Evolutionary conservation across 2,329 filamentous ascomycete genomes (phyloP).

Genomic region (Tetracladium maxilliforme): DNA sequence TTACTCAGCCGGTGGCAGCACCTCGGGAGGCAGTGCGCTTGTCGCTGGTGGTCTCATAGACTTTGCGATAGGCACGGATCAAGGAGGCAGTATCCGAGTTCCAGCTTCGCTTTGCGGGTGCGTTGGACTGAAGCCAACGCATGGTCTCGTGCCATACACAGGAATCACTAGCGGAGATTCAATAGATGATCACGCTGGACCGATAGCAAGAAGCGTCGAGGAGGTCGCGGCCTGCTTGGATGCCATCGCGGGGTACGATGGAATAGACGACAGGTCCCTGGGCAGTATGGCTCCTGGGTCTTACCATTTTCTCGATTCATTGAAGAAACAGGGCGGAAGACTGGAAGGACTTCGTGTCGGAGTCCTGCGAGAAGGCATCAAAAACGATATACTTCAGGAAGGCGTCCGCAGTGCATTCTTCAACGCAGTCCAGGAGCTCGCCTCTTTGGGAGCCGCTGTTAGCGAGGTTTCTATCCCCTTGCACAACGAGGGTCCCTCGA

Average conservation of each 20-base stretch:
- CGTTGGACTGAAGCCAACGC: constrained; percentile 12
- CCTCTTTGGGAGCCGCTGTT: constrained; percentile 29
- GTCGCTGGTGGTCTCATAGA: constrained; percentile 26
- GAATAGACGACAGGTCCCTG: constrained; percentile 28
- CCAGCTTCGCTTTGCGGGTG: constrained; percentile 10
- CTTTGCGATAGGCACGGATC: constrained; percentile 16
- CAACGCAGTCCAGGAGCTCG: constrained; percentile 23
- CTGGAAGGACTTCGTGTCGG: constrained; percentile 22
- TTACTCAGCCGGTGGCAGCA: constrained; percentile 33
- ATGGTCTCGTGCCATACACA: constrained; percentile 11
- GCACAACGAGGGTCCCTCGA: constrained; percentile 28
- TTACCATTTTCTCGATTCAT: constrained; percentile 10
- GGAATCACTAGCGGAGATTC: constrained; percentile 29
- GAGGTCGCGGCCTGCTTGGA: constrained; percentile 26
- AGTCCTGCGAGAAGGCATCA: constrained; percentile 27
- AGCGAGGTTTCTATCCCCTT: constrained; percentile 33
- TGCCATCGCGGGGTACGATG: constrained; percentile 29
- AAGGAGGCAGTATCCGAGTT: constrained; percentile 11
- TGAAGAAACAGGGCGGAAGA: constrained; percentile 7
- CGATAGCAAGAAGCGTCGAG: constrained; percentile 22
- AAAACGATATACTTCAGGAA: constrained; percentile 23
- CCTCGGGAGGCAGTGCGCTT: constrained; percentile 28
- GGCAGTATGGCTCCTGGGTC: constrained; percentile 13
- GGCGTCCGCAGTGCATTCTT: constrained; percentile 23
- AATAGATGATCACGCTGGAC: constrained; percentile 33